phyloP scores from a whole-genome alignment of 2,329 filamentous ascomycete genomes.

The Chrysoporthe cubensis region DNA sequence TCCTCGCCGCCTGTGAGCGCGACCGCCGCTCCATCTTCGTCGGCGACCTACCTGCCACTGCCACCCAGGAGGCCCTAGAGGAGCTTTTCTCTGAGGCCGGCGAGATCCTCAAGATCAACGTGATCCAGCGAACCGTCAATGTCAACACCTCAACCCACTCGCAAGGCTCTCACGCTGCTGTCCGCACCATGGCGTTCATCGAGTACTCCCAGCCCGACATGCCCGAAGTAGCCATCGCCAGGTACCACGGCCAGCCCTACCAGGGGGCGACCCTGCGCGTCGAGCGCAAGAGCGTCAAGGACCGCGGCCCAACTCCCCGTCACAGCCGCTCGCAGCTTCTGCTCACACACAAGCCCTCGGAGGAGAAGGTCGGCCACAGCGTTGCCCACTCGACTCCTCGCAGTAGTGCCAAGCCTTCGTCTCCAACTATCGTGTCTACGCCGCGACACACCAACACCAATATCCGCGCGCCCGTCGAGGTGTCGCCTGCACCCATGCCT shows the following conservation, averaged over 20 bases:
- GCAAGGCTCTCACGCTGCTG: neutral
- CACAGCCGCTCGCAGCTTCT: constrained; percentile 20
- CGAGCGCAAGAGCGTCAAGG: constrained; percentile 29
- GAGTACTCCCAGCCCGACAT: constrained; percentile 31
- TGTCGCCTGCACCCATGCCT: constrained; percentile 22
- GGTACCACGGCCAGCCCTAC: constrained; percentile 21
- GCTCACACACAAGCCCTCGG: neutral
- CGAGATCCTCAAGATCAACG: constrained; percentile 35
- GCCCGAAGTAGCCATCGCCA: constrained; percentile 28
- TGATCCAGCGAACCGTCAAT: constrained; percentile 34
- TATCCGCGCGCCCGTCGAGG: neutral
- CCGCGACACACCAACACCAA: constrained; percentile 11
- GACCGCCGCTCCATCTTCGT: constrained; percentile 43
- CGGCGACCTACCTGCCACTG: constrained; percentile 36
- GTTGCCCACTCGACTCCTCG: neutral
- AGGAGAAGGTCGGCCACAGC: neutral
- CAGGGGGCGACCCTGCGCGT: constrained; percentile 23
- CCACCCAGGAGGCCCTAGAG: constrained; percentile 34
- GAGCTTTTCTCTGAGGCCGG: constrained; percentile 35
- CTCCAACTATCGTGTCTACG: constrained; percentile 8
- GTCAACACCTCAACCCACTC: constrained; percentile 29
- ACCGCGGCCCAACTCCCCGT: constrained; percentile 18
- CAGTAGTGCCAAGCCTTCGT: neutral
- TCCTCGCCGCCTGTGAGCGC: constrained; percentile 38
- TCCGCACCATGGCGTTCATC: constrained; percentile 38